Base-by-base conservation (phyloP, 108 stramenopile species). In the Pseudonitzschia pungens region DNA sequence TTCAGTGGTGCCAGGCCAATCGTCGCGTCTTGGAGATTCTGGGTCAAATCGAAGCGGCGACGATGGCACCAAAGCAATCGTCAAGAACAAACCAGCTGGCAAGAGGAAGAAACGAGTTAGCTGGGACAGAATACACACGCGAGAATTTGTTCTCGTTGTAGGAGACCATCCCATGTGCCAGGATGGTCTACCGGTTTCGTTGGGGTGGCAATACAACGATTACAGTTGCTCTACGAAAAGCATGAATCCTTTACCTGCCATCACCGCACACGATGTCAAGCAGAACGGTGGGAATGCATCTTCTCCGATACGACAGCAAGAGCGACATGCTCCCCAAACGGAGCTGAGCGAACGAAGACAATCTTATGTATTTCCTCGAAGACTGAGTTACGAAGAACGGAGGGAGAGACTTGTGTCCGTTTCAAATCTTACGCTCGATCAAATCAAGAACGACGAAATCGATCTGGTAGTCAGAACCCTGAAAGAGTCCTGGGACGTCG, bases 91-190 rank as follows among this genome's bases (percentile, higher is more conserved):
- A n/a, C n/a, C n/a, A n/a, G n/a, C n/a, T n/a, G n/a, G n/a, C n/a
- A 36, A 36, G 36, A 36, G 6, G 6, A 2, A 5, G 36, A 78
- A 78, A 29, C 43, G 78, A 63, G 78, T 78, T 2, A 68, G 78
- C 50, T 78, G 78, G 78, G 78, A 71, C 56, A 33, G 68, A 20
- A 73, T 78, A 42, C 67, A 84, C 26, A 79, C 80, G n/a, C 73
- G 87, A 27, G 74, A 82, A 56, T 85, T 72, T 57, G 67, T 53
- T 31, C 31, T 83, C 22, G 73, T 81, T 6, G 72, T 85, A 22
- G 87, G 87, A 24, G 87, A 88, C 73, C 80, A 88, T 64, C 87
- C 87, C 18, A 71, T 73, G 9, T 85, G 84, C 64, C 65, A 75
- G 15, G 72, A 78, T 62, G 87, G 87, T 15, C 58, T 80, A 3